Base-by-base conservation (phyloP, 768 basidiomycete species). In the Filobasidium floriforme region DNA sequence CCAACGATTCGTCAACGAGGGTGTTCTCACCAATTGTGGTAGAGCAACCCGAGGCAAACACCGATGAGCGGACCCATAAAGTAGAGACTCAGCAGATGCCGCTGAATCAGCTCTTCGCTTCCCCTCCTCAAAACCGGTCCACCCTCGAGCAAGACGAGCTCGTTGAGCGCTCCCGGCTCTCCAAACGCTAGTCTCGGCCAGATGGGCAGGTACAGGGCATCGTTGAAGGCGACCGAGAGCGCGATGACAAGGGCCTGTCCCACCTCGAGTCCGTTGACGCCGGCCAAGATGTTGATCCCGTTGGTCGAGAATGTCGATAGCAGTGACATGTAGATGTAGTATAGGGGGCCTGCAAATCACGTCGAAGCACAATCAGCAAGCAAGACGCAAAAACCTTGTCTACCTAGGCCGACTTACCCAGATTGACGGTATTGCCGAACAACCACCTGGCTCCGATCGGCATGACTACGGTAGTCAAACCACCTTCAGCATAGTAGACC, bases 201-300 rank as follows among this genome's bases (percentile, higher is more conserved):
- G 41, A 76, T 89, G 1, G 92, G 91, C n/a, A 99, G 84, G 80
- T 92, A 98, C 40, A 99, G 81, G 18, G 94, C 80, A 74, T 98
- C 96, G 76, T 99, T 99, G 54, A 93, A 68, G 66, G 89, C 86
- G 70, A 99, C 88, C 0, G 92, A 96, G 11, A 90, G 68, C 2
- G 90, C 89, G 69, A 99, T 98, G 67, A 98, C 85, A 55, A 96
- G 81, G 0, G 93, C 89, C 79, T 99, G 96, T 68, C 87, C 85
- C 69, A 89, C 91, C 82, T 99, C 96, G 5, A 94, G 87, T 12
- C 94, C 96, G 76, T 99, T 98, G 70, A 97, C 89, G 10, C 94
- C 96, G 12, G 96, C 96, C 19, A 98, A 86, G 71, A 99, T 98
- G 79, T 99, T 99, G 83, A 98, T 96, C 77, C 89, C 89, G 80